Conservation (phyloP, 2,329 filamentous ascomycete genomes). For the Boeremia lycopersici region DNA sequence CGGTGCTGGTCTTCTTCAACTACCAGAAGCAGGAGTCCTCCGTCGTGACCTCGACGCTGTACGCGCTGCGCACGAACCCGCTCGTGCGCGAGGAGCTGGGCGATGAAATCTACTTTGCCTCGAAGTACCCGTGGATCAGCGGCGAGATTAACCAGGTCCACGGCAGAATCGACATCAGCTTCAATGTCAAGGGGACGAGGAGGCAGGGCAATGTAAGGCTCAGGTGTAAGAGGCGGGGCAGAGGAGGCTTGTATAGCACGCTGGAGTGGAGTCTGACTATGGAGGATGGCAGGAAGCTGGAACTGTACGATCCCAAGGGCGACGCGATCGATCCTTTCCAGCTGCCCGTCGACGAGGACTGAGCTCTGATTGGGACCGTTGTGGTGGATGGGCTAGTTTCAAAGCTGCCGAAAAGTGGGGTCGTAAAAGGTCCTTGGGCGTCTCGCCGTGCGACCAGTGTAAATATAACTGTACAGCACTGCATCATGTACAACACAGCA, state of each 20-base stretch:
- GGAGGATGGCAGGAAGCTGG: conserved; percentile 69
- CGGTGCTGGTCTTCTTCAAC: conserved; percentile 92
- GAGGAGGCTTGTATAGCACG: conserved; percentile 79
- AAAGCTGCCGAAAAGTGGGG: not conserved
- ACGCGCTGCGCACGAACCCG: conserved; percentile 82
- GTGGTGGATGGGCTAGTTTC: not conserved
- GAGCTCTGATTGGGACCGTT: not conserved
- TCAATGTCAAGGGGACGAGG: conserved; percentile 82
- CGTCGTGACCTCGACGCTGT: conserved; percentile 82
- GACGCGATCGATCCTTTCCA: conserved; percentile 66
- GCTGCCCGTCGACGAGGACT: conserved; percentile 33
- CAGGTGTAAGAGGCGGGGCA: conserved; percentile 71
- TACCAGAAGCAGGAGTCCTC: conserved; percentile 95
- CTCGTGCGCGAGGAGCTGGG: conserved; percentile 78
- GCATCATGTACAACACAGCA: conserved; percentile 14
- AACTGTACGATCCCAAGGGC: conserved; percentile 71
- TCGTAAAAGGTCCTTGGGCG: not conserved
- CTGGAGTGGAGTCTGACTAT: conserved; percentile 85
- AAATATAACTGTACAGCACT: conserved; percentile 21
- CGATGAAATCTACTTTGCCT: conserved; percentile 65
- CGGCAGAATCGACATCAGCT: conserved; percentile 85
- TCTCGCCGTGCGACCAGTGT: conserved; percentile 22
- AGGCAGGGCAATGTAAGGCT: conserved; percentile 78
- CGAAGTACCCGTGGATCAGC: conserved; percentile 55
- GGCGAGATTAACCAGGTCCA: conserved; percentile 89